phyloP scores from a whole-genome alignment of 2,329 filamentous ascomycete species.

The Talaromyces islandicus region DNA sequence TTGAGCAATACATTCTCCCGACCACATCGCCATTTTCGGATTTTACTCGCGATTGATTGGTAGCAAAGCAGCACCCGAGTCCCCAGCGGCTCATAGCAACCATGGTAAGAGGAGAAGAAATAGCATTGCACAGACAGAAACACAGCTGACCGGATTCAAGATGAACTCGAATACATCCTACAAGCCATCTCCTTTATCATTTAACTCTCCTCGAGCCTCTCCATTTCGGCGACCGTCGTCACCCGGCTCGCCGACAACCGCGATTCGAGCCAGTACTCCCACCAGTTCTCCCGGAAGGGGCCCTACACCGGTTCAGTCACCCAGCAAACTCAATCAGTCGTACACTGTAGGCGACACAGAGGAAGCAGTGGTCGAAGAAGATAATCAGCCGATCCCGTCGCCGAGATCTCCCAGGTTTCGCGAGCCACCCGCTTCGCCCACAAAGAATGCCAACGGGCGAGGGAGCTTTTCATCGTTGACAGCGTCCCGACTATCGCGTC shows the following conservation, averaged over 20 bases:
- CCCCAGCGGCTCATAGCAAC: neutral
- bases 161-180: constrained; percentile 54
- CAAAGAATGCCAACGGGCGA: constrained; percentile 24
- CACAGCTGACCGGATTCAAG: constrained; percentile 12
- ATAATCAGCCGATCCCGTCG: constrained; percentile 21
- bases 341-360: constrained; percentile 39
- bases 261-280: constrained; percentile 41
- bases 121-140: neutral
- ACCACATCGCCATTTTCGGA: neutral
- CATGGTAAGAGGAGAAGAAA: neutral
- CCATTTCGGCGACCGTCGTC: constrained; percentile 62
- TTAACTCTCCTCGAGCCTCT: constrained; percentile 64
- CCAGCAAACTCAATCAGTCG: constrained; percentile 43
- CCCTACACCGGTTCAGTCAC: constrained; percentile 39
- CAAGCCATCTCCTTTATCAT: constrained; percentile 66
- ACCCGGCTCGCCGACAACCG: constrained; percentile 57
- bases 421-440: constrained; percentile 36
- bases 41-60: neutral
- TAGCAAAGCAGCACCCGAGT: neutral
- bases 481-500: constrained; percentile 18
- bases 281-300: constrained; percentile 40
- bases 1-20: neutral
- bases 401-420: constrained; percentile 26
- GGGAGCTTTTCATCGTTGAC: constrained; percentile 24
- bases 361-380: constrained; percentile 24